A percentile compares a stretch with the other conserved stretches of the same genome.
phyloP scores from a whole-genome alignment of 2,329 filamentous ascomycete genomes.

The Fusarium torreyae region DNA sequence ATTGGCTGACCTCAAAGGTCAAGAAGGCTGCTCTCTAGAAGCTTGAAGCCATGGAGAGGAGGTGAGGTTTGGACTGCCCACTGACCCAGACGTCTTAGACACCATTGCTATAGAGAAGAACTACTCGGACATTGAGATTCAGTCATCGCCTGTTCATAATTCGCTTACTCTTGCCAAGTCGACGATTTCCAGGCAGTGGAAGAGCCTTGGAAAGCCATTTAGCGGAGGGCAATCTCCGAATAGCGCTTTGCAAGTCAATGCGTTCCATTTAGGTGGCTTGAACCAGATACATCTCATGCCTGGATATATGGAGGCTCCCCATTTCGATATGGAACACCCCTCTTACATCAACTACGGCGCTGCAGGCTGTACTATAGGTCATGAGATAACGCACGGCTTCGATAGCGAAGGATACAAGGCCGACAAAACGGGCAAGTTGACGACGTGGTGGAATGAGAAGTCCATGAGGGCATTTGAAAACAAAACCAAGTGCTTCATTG shows the following conservation, averaged over 20 bases:
- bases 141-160: constrained; percentile 71
- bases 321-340: constrained; percentile 75
- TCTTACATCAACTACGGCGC: constrained; percentile 78
- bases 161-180: constrained; percentile 66
- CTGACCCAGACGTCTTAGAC: constrained; percentile 73
- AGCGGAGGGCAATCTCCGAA: constrained; percentile 74
- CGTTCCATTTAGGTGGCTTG: constrained; percentile 74
- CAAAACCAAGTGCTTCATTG: constrained; percentile 74
- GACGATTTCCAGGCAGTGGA: constrained; percentile 66
- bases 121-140: constrained; percentile 68
- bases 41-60: constrained; percentile 76
- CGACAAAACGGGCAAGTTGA: constrained; percentile 75
- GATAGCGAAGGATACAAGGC: constrained; percentile 76
- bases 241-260: constrained; percentile 74
- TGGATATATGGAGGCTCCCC: constrained; percentile 78
- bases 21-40: constrained; percentile 74
- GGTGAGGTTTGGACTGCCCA: constrained; percentile 79
- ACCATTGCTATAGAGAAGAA: constrained; percentile 69
- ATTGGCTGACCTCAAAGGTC: constrained; percentile 77
- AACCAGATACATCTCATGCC: constrained; percentile 75
- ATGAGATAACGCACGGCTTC: constrained; percentile 80
- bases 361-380: constrained; percentile 76
- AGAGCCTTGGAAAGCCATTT: constrained; percentile 71
- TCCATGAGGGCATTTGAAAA: constrained; percentile 72
- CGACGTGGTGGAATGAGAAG: constrained; percentile 75